phyloP scores from a whole-genome alignment of 345 rosid species.

The Aegle marmelos region DNA sequence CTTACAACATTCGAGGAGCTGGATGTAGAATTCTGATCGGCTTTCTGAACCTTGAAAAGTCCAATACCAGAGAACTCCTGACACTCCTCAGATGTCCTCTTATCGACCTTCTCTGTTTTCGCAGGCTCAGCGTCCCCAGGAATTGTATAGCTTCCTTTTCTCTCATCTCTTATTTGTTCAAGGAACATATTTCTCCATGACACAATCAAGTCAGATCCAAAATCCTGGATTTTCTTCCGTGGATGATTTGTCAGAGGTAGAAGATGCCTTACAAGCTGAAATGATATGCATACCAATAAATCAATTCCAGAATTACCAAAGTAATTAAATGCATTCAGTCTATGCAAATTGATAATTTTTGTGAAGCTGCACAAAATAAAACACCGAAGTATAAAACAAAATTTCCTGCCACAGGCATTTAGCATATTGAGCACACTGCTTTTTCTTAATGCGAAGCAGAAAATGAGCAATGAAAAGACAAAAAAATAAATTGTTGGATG shows the following conservation, averaged over 20 bases:
- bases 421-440: too few relatives aligned
- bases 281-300: too few relatives aligned
- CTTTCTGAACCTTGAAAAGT: background rate
- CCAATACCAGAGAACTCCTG: background rate
- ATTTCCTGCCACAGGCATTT: too few relatives aligned
- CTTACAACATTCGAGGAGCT: background rate
- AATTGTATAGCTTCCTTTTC: conserved; percentile 14
- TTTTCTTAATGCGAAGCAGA: too few relatives aligned
- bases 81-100: background rate
- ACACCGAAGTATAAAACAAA: too few relatives aligned
- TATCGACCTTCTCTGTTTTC: background rate
- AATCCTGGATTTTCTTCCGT: conserved; percentile 30
- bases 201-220: conserved; percentile 36
- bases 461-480: too few relatives aligned
- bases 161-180: too few relatives aligned
- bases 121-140: background rate
- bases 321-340: too few relatives aligned
- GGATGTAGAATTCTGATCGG: background rate
- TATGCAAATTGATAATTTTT: too few relatives aligned
- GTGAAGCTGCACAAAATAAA: too few relatives aligned
- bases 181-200: conserved; percentile 45
- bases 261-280: conserved; percentile 44
- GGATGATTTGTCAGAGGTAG: conserved; percentile 53
- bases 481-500: too few relatives aligned
- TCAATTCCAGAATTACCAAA: too few relatives aligned